Conservation (phyloP, 495 filamentous ascomycete species). For the Parachaetomium inaequale region DNA sequence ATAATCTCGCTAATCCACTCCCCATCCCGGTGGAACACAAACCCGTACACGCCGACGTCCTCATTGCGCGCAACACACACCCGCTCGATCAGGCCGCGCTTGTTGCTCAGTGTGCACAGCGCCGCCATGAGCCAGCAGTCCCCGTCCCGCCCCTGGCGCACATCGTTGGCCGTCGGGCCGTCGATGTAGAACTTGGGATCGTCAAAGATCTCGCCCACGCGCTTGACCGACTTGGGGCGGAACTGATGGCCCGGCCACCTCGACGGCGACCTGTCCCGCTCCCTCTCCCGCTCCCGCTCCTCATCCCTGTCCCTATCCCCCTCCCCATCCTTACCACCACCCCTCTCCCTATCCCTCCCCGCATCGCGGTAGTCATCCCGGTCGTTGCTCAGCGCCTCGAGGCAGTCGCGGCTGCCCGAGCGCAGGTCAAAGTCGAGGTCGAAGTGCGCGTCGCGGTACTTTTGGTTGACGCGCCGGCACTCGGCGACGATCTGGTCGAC, state of each 20-base stretch:
- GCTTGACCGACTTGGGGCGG: conserved; percentile 60
- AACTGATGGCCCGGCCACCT: conserved; percentile 30
- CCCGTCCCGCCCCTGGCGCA: conserved; percentile 73
- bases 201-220: conserved; percentile 81
- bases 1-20: conserved; percentile 91
- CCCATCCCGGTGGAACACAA: conserved; percentile 89
- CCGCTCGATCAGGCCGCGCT: conserved; percentile 70
- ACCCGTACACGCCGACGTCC: conserved; percentile 84
- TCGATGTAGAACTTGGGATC: conserved; percentile 81
- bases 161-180: conserved; percentile 76
- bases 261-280: background rate
- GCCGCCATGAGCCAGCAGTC: conserved; percentile 94
- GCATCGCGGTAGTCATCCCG: conserved; percentile 13
- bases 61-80: conserved; percentile 82
- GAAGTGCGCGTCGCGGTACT: conserved; percentile 86
- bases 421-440: conserved; percentile 82
- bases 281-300: background rate
- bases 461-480: conserved; percentile 80
- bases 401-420: conserved; percentile 53
- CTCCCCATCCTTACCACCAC: background rate
- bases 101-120: conserved; percentile 77
- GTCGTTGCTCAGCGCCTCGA: conserved; percentile 56
- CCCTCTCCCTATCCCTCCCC: no score
- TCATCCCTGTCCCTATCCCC: background rate
- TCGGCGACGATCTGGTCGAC: conserved; percentile 80